These are phyloP conservation scores for Ophiostoma perfectum DNA, from an alignment of 2,329 filamentous ascomycete genomes.

Conservation along the genomic window DNA sequence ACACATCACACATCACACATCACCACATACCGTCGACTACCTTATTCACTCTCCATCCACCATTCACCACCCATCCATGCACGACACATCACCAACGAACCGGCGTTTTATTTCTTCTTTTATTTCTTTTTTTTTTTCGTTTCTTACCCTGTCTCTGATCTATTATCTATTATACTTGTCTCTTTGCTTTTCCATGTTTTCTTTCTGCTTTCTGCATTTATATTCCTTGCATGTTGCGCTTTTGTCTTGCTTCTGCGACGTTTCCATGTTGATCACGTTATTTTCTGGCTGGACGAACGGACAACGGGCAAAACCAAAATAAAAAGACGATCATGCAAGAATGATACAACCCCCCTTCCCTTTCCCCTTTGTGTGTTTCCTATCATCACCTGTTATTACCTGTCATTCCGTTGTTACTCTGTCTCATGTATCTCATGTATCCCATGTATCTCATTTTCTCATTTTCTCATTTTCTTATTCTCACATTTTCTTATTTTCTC, in stretches of 20 bases:
- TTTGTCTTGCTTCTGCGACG: constrained; percentile 31
- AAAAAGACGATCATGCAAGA: background rate
- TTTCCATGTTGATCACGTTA: constrained; percentile 22
- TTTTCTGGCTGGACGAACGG: background rate
- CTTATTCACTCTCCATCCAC: constrained; percentile 12
- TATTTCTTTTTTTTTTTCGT: constrained; percentile 26
- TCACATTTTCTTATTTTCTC: background rate
- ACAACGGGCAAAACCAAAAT: background rate
- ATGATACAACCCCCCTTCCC: background rate
- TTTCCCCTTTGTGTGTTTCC: background rate
- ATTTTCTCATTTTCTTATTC: background rate
- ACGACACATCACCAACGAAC: constrained; percentile 33
- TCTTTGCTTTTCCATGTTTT: background rate
- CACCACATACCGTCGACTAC: background rate
- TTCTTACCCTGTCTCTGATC: background rate
- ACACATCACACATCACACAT: constrained; percentile 7
- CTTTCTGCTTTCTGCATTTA: background rate
- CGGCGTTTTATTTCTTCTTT: constrained; percentile 31
- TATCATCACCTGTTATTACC: background rate
- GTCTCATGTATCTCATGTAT: background rate
- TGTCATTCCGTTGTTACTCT: too few species aligned
- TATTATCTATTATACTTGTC: background rate
- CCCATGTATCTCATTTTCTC: background rate
- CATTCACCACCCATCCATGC: constrained; percentile 22
- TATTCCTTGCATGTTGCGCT: constrained; percentile 1